Evolutionary conservation across 2,329 filamentous ascomycete genomes (phyloP), one percentile per base, ranked within the genome.

Genomic region (Colletotrichum sidae): DNA sequence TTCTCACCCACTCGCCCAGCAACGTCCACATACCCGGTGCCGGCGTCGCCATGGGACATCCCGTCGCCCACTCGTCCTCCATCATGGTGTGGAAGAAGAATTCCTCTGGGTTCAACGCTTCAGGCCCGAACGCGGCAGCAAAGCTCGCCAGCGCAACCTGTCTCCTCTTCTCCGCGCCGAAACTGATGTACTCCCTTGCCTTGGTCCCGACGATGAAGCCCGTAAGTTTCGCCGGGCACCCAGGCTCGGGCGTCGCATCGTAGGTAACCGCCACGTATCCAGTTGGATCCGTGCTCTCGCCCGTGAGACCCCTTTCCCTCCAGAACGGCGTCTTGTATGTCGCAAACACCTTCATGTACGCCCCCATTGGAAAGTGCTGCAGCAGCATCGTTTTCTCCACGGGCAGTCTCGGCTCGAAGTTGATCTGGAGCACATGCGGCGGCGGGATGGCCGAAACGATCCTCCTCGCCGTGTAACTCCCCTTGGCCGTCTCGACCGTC

Each of bases 311-410:
- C 38, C 46, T 65, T 7, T 60, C 67, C 8, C 55, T 41, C 68
- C 68, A 69, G n/a, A 68, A 62, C 0, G 47, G 55, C 8, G 54
- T 69, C 49, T 65, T 69, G 50, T 69, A 67, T 4, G 63, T 64
- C 15, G 67, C 67, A 34, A 55, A 68, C 38, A 58, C 52, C 37
- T 69, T 68, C 25, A 55, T 55, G 47, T 58, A 52, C 5, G 67
- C 60, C 6, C 60, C 57, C 63, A 61, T 65, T 17, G 67, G 69
- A 55, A 58, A 65, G n/a, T 70, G 51, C 44, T 61, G 57, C 2
- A 60, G 62, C 8, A 69, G 41, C 3, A 47, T 58, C 2, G 38
- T 12, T 51, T 67, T 67, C 45, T 65, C 54, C 13, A 55, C 25
- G 12, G 66, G 69, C 6, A 69, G 45, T n/a, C 57, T 41, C 9